Percentiles rank a stretch among this genome's conserved stretches.
phyloP scores from a whole-genome alignment of 139 green algal species.

The Zygnema cylindricum region DNA sequence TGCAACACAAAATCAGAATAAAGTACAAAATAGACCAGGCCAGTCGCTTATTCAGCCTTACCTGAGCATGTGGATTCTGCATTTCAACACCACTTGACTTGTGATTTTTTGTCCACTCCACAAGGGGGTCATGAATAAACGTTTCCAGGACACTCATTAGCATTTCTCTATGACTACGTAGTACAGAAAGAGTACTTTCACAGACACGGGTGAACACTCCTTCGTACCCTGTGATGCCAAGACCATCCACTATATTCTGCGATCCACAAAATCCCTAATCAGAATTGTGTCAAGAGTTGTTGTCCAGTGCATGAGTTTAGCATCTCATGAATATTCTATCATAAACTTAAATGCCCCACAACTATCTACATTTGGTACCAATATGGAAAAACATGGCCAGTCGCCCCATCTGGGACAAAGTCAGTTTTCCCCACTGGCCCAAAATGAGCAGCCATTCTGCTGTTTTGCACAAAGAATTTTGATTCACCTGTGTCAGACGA shows the following conservation, averaged over 20 bases:
- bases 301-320: no score
- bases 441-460: no score
- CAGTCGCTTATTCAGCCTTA: not conserved
- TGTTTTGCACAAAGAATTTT: no score
- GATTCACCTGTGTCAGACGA: constrained; percentile 85
- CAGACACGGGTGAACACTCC: constrained; percentile 83
- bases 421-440: no score
- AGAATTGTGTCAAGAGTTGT: no score
- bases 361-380: no score
- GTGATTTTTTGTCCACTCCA: constrained; percentile 84
- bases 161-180: constrained; percentile 78
- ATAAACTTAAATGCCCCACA: no score
- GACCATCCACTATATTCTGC: constrained; percentile 92
- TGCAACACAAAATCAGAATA: no score
- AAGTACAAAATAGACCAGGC: no score
- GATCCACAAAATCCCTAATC: constrained; percentile 16
- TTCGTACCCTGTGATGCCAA: constrained; percentile 89
- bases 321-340: no score
- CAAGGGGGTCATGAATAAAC: constrained; percentile 95
- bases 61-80: constrained; percentile 58
- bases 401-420: no score
- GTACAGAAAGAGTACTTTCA: constrained; percentile 86
- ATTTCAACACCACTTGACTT: constrained; percentile 47
- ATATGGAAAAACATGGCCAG: no score
- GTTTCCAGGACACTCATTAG: constrained; percentile 93